Evolutionary conservation across 2,329 filamentous ascomycete species (phyloP).

Genomic region (Calonectria honghensis): DNA sequence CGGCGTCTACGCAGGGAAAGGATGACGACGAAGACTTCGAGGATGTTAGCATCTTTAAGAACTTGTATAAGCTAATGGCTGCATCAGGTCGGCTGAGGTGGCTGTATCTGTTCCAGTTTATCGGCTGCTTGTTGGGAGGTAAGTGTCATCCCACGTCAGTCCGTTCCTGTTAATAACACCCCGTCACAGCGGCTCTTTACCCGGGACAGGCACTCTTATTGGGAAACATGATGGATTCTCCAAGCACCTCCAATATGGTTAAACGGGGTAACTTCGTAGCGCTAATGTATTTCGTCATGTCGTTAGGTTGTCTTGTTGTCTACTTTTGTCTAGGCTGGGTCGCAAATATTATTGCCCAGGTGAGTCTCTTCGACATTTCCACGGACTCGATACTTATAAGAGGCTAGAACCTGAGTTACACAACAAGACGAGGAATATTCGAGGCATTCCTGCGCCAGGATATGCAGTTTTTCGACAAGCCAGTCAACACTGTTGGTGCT

Average conservation of each 20-base stretch:
- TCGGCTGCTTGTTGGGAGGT: background rate
- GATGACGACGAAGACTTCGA: background rate
- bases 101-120: background rate
- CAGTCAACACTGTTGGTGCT: slow-evolving; percentile 61
- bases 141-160: background rate
- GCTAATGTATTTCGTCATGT: slow-evolving; percentile 71
- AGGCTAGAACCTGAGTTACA: slow-evolving; percentile 39
- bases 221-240: slow-evolving; percentile 7
- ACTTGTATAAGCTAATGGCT: background rate
- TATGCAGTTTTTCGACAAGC: slow-evolving; percentile 62
- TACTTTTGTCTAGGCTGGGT: slow-evolving; percentile 63
- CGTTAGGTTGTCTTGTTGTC: slow-evolving; percentile 63
- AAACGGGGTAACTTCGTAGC: background rate
- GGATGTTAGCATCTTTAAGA: background rate
- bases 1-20: background rate
- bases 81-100: background rate
- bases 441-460: slow-evolving; percentile 60
- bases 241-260: background rate
- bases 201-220: background rate
- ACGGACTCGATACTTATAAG: background rate
- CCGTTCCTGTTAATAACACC: background rate
- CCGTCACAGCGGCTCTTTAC: background rate
- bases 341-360: slow-evolving; percentile 55
- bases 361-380: background rate
- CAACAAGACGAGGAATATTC: slow-evolving; percentile 57